Evolutionary conservation across 169 alveolate species (phyloP), one percentile per base, ranked within the genome.

Genomic region (Cryptosporidium andersoni): DNA sequence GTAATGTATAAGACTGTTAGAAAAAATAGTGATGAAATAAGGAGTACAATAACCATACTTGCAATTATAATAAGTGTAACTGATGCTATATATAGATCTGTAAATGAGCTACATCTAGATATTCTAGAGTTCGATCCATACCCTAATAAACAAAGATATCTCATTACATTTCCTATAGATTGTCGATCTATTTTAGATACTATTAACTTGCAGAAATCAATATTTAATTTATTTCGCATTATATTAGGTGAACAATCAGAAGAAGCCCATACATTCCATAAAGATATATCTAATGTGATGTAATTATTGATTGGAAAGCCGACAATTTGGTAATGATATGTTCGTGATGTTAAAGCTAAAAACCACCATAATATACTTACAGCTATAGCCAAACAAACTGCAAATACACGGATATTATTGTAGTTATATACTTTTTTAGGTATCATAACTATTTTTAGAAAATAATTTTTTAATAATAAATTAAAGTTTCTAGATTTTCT

Each of bases 251-350:
- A 58, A 36, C 85, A 74, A 49, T 74, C 85, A 1, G 85, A 74
- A 16, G 85, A 74, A 25, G 85, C 85, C 85, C 85, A 74, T 55
- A 74, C 60, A 74, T 74, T 74, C 85, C 85, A 74, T 25, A 74
- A 16, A 43, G 85, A 74, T 56, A 74, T 74, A 39, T 74, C 85
- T 68, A 74, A 58, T 55, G 85, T 47, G n/a, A 74, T 40, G 39
- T 74, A 74, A 74, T 74, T 74, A 45, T 68, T 68, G 5, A 74
- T 74, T 3, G 85, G 85, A 74, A 74, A 74, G 34, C 74, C 55
- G 55, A 74, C 34, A 9, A 74, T 74, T 40, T 58, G 64, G 60
- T 74, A 74, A 62, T 74, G 85, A 34, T 74, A 74, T 16, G 85
- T 58, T 47, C 85, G 55, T 11, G 74, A 56, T 58, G 60, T 58